Conservation (phyloP, 176 grass and related monocot species). For the Avena sativa region DNA sequence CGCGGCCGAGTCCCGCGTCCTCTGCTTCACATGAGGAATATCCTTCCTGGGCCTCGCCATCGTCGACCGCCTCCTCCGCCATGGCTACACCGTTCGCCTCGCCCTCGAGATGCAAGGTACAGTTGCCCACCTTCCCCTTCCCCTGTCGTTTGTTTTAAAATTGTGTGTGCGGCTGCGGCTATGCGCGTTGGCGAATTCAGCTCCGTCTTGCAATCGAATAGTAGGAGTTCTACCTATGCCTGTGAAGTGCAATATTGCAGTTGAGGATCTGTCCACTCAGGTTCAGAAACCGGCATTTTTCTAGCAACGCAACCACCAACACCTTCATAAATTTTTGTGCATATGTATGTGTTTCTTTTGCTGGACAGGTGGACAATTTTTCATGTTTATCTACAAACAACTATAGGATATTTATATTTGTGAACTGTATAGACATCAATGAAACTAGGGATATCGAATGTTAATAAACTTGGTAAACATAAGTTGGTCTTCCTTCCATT, state of each 20-base stretch:
- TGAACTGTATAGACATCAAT: too few species aligned
- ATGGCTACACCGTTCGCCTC: conserved; percentile 83
- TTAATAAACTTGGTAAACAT: too few species aligned
- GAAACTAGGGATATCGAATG: too few species aligned
- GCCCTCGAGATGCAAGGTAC: conserved; percentile 95
- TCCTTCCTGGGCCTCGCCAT: conserved; percentile 87
- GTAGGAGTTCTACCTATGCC: not conserved
- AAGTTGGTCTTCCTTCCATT: too few species aligned
- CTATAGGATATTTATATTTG: too few species aligned
- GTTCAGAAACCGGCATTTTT: not conserved
- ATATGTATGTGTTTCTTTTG: not conserved
- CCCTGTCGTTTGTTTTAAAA: not conserved
- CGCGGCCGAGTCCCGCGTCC: conserved; percentile 46
- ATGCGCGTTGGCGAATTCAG: not conserved
- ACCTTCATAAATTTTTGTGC: not conserved
- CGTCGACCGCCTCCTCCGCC: conserved; percentile 79
- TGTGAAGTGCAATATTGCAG: not conserved
- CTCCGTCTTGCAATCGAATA: not conserved
- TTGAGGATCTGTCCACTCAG: not conserved
- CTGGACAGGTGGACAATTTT: not conserved
- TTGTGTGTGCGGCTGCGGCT: too few species aligned
- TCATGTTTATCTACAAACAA: too few species aligned
- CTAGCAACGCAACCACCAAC: not conserved
- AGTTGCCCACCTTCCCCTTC: not conserved
- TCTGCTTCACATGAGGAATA: conserved; percentile 86